A percentile compares a stretch with the other conserved stretches of the same genome.
phyloP scores from a whole-genome alignment of 495 filamentous ascomycete species.

The Aspergillus affinis region DNA sequence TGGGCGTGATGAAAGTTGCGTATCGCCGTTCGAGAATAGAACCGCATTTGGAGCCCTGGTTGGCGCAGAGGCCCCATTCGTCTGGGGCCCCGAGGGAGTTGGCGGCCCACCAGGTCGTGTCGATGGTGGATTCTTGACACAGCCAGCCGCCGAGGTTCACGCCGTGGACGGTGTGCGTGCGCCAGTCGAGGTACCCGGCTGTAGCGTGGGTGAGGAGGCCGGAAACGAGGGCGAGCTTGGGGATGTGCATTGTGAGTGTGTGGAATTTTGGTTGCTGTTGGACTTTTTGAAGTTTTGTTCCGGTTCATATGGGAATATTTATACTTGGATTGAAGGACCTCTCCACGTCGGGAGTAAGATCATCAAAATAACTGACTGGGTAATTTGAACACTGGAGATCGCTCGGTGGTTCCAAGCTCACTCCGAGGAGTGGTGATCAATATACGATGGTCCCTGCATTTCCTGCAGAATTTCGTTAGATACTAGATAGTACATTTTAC shows the following conservation, averaged over 20 bases:
- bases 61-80: slow-evolving; percentile 28
- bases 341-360: too few relatives aligned
- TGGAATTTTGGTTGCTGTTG: too few relatives aligned
- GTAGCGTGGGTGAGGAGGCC: neutral
- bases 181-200: slow-evolving; percentile 24
- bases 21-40: slow-evolving; percentile 25
- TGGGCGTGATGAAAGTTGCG: slow-evolving; percentile 21
- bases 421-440: too few relatives aligned
- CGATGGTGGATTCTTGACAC: slow-evolving; percentile 29
- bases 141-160: slow-evolving; percentile 36
- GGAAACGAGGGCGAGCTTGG: neutral
- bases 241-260: neutral
- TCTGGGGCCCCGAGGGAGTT: slow-evolving; percentile 19
- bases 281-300: too few relatives aligned
- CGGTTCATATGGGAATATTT: too few relatives aligned
- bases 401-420: too few relatives aligned
- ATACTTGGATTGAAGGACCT: too few relatives aligned
- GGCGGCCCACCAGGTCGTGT: slow-evolving; percentile 24
- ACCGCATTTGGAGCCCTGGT: slow-evolving; percentile 21
- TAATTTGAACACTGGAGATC: too few relatives aligned
- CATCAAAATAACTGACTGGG: too few relatives aligned
- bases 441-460: too few relatives aligned
- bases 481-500: too few relatives aligned
- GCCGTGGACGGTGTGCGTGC: slow-evolving; percentile 22
- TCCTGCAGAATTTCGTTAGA: too few relatives aligned